Evolutionary conservation across 139 green algal genomes (phyloP), one percentile per base, ranked within the genome.

Genomic region (Chlamydomonas applanata): DNA sequence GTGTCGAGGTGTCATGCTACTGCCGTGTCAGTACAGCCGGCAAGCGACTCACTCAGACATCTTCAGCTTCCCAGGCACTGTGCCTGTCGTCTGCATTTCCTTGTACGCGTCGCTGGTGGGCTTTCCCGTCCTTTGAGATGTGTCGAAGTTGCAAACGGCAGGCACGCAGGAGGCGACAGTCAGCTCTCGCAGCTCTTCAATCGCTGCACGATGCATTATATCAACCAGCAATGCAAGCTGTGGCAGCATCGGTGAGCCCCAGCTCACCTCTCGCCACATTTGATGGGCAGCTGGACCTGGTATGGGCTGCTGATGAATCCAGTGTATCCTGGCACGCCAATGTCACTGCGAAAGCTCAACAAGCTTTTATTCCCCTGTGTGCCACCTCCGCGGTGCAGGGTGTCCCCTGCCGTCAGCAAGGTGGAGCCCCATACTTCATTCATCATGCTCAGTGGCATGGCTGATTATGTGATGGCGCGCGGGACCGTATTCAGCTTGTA

Each of bases 321-420:
- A n/a, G 86, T 91, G 76, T 88, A 91, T 19, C 86, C 86, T 36
- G 86, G 86, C 1, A 91, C 74, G 20, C 86, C 86, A n/a, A 86
- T 75, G 19, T 84, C 73, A 24, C 32, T 66, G 1, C 82, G 71
- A 49, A 83, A 91, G 0, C 49, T 72, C 0, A 91, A 62, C 19
- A 87, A 36, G 52, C 73, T 83, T 67, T 91, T 91, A 67, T 89
- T 89, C n/a, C 83, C 83, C 40, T 78, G 83, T 77, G 78, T 49
- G 45, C 77, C 77, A 0, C 69, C 69, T 0, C 76, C 76, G 46
- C 77, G 74, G 22, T 82, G 76, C 2, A 74, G 52, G 46, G 53
- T 44, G 19, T 81, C 76, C 0, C 49, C 27, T 49, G 40, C 40
- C 40, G 40, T 49, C 40, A 66, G 25, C 0, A 76, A 7, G 1